Conservation (phyloP, 2,329 filamentous ascomycete species). For the Cordyceps sp. region DNA sequence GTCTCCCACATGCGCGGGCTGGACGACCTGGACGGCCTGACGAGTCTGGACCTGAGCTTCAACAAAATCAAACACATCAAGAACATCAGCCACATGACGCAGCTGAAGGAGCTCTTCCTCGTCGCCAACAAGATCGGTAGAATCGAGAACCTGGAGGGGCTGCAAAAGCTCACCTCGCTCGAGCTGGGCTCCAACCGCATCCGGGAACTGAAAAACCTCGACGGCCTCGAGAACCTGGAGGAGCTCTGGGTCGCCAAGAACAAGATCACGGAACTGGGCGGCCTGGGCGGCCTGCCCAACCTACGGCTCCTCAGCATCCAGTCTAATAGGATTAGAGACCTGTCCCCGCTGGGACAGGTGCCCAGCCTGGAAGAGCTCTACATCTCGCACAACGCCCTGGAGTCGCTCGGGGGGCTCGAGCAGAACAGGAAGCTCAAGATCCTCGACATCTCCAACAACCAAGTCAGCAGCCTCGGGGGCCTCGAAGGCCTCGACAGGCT, state of each 20-base stretch:
- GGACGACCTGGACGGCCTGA: constrained; percentile 60
- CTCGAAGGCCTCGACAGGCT: constrained; percentile 52
- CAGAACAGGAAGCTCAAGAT: constrained; percentile 51
- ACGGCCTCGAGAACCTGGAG: constrained; percentile 60
- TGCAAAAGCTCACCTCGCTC: constrained; percentile 62
- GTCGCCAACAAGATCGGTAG: constrained; percentile 85
- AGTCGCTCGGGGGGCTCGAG: constrained; percentile 57
- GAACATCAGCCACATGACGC: constrained; percentile 58
- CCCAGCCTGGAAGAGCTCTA: constrained; percentile 80
- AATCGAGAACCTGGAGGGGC: constrained; percentile 68
- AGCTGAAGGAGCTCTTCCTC: constrained; percentile 74
- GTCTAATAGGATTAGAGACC: constrained; percentile 73
- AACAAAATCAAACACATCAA: constrained; percentile 99
- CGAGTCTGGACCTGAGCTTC: constrained; percentile 78
- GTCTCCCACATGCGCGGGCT: constrained; percentile 76
- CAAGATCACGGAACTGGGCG: constrained; percentile 74
- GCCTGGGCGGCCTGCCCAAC: constrained; percentile 58
- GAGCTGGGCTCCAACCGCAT: constrained; percentile 90
- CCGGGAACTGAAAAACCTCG: constrained; percentile 72
- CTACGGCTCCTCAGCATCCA: constrained; percentile 86
- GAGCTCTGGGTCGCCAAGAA: constrained; percentile 94
- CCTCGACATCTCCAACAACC: constrained; percentile 82
- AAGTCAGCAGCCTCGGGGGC: constrained; percentile 57
- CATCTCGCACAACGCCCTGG: constrained; percentile 85
- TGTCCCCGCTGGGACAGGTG: constrained; percentile 60